Evolutionary conservation across 2,329 filamentous ascomycete genomes (phyloP).

Genomic region (Cylindrodendrum hubeiense): DNA sequence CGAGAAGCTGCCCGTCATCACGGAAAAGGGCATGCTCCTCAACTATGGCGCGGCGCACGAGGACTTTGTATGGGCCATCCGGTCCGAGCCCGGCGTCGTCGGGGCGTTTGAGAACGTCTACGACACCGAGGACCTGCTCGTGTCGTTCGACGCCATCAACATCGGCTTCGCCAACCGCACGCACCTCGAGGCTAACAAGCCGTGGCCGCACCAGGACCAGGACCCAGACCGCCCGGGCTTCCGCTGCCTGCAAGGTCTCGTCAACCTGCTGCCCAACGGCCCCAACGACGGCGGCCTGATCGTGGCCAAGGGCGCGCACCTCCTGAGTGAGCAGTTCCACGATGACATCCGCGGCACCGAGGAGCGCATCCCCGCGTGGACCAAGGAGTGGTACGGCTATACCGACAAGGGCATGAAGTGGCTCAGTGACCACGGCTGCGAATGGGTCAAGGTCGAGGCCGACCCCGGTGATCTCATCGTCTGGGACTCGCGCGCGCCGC

Average conservation of each 20-base stretch:
- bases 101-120: constrained; percentile 60
- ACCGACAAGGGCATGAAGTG: constrained; percentile 53
- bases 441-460: constrained; percentile 54
- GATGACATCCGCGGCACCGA: constrained; percentile 48
- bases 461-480: constrained; percentile 59
- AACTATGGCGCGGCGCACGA: constrained; percentile 62
- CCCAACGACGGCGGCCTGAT: constrained; percentile 52
- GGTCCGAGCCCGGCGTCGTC: constrained; percentile 60
- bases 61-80: constrained; percentile 61
- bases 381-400: constrained; percentile 47
- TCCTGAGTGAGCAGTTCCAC: constrained; percentile 49
- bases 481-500: constrained; percentile 54
- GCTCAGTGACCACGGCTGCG: constrained; percentile 47
- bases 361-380: constrained; percentile 54
- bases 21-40: constrained; percentile 61
- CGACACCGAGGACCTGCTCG: constrained; percentile 59
- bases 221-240: constrained; percentile 53
- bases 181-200: constrained; percentile 42
- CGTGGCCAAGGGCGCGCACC: constrained; percentile 42
- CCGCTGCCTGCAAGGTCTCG: constrained; percentile 63
- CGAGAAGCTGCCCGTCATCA: constrained; percentile 40
- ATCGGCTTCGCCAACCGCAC: constrained; percentile 57
- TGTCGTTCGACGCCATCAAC: constrained; percentile 56
- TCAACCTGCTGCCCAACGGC: constrained; percentile 55
- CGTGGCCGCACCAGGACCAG: constrained; percentile 41